A percentile compares a stretch with the other conserved stretches of the same genome.
Conservation (phyloP, 805 yeast genomes). For the Candida yuanshanica region DNA sequence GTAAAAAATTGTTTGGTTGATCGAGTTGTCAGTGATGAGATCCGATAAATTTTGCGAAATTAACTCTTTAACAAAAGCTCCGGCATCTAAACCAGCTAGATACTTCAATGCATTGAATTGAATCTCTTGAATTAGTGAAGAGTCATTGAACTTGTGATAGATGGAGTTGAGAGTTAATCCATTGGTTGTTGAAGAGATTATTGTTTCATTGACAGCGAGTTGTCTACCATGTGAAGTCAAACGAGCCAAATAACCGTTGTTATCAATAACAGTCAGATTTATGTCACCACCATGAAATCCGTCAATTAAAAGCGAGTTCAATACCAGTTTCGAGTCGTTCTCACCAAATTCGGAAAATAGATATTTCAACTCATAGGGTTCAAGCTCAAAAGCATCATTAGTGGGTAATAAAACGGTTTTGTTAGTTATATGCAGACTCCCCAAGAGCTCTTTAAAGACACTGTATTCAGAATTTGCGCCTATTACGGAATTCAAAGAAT, state of each 20-base stretch:
- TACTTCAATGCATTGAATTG: constrained; percentile 51
- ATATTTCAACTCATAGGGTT: constrained; percentile 42
- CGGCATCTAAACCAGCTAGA: constrained; percentile 51
- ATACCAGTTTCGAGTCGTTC: constrained; percentile 22
- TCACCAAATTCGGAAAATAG: constrained; percentile 28
- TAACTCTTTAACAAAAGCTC: constrained; percentile 65
- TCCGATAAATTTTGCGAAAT: constrained; percentile 50
- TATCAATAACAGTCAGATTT: constrained; percentile 15
- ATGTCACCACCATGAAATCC: constrained; percentile 41
- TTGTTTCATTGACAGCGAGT: constrained; percentile 30
- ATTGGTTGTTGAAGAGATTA: constrained; percentile 33
- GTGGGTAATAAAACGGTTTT: constrained; percentile 43
- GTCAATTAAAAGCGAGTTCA: constrained; percentile 32
- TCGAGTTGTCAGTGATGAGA: constrained; percentile 48
- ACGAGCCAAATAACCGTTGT: constrained; percentile 20
- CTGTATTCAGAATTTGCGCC: neutral
- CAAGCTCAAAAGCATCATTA: constrained; percentile 33
- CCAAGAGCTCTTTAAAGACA: constrained; percentile 2
- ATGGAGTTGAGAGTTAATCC: constrained; percentile 42
- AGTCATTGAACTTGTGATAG: constrained; percentile 39
- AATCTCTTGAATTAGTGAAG: constrained; percentile 23
- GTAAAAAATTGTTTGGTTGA: constrained; percentile 59
- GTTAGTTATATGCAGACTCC: constrained; percentile 19
- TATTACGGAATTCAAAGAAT: constrained; percentile 23
- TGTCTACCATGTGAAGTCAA: constrained; percentile 29